Conservation (phyloP, 768 basidiomycete species). For the Russula sp. region DNA sequence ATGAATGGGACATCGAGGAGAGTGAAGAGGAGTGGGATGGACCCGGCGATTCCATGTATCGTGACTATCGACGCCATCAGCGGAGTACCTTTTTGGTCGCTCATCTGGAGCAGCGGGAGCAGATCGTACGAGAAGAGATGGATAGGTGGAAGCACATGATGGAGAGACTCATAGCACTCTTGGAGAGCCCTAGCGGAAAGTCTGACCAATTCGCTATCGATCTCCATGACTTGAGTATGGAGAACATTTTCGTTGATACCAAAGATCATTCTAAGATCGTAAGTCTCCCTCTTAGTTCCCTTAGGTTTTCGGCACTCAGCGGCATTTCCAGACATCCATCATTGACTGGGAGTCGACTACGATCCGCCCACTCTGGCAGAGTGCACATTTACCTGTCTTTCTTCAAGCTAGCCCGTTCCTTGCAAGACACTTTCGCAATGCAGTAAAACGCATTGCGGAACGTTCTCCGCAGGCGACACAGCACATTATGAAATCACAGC, state of each 20-base stretch:
- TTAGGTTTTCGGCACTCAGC: constrained; percentile 9
- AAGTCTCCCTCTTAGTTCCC: constrained; percentile 37
- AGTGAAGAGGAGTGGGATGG: constrained; percentile 74
- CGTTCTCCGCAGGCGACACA: constrained; percentile 24
- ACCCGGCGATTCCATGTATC: constrained; percentile 73
- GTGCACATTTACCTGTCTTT: constrained; percentile 78
- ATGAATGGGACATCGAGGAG: constrained; percentile 76
- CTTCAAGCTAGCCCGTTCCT: constrained; percentile 76
- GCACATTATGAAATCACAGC: constrained; percentile 33
- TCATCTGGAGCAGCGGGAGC: constrained; percentile 62
- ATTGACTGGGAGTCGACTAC: constrained; percentile 94
- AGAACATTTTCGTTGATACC: constrained; percentile 80
- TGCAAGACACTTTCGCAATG: constrained; percentile 63
- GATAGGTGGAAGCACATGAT: constrained; percentile 64
- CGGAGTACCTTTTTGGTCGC: constrained; percentile 74
- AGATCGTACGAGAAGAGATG: constrained; percentile 67
- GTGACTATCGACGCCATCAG: constrained; percentile 80
- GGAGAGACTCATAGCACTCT: constrained; percentile 49
- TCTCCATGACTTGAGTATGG: constrained; percentile 80
- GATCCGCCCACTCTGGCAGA: constrained; percentile 80
- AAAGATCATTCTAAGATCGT: constrained; percentile 68
- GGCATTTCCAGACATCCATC: constrained; percentile 61
- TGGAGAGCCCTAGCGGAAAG: constrained; percentile 34
- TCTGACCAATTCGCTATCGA: constrained; percentile 74
- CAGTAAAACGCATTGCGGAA: constrained; percentile 50